A percentile compares a stretch with the other conserved stretches of the same genome.
Evolutionary conservation across 2,329 filamentous ascomycete genomes (phyloP).

Genomic region (Microcera coccophila): DNA sequence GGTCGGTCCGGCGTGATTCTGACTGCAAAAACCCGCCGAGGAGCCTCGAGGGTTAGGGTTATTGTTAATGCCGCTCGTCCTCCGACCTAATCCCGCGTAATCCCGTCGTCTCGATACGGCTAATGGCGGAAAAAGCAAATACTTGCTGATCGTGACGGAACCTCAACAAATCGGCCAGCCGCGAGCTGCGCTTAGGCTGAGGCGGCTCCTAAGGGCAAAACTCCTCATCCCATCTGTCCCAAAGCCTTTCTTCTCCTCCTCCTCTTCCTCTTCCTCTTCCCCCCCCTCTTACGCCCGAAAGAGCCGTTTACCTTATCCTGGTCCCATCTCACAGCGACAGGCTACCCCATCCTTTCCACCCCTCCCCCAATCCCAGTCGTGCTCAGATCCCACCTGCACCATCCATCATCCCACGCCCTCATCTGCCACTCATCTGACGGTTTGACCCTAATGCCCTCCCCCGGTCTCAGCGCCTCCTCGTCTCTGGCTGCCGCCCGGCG

Average conservation of each 20-base stretch:
- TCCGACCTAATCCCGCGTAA: constrained; percentile 6
- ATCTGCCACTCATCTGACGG: background rate
- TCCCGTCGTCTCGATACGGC: constrained; percentile 1
- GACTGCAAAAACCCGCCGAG: no score
- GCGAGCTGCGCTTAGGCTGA: no score
- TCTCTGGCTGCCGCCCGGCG: background rate
- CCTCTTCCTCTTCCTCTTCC: background rate
- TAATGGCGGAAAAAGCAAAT: background rate
- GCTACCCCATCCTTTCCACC: background rate
- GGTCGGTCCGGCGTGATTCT: no score
- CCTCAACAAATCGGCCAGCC: background rate
- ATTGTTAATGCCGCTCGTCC: background rate
- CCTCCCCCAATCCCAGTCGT: background rate
- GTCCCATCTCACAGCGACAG: background rate
- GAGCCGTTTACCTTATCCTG: background rate
- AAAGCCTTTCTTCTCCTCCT: constrained; percentile 8
- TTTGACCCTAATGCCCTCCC: background rate
- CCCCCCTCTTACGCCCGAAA: background rate
- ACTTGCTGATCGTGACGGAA: background rate
- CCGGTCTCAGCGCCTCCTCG: background rate
- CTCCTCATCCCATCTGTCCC: background rate
- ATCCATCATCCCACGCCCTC: background rate
- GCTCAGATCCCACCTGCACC: background rate
- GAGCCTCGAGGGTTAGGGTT: constrained; percentile 4
- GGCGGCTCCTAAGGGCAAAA: no score